Evolutionary conservation across 495 filamentous ascomycete species (phyloP).

Genomic region (Xylaria longipes): DNA sequence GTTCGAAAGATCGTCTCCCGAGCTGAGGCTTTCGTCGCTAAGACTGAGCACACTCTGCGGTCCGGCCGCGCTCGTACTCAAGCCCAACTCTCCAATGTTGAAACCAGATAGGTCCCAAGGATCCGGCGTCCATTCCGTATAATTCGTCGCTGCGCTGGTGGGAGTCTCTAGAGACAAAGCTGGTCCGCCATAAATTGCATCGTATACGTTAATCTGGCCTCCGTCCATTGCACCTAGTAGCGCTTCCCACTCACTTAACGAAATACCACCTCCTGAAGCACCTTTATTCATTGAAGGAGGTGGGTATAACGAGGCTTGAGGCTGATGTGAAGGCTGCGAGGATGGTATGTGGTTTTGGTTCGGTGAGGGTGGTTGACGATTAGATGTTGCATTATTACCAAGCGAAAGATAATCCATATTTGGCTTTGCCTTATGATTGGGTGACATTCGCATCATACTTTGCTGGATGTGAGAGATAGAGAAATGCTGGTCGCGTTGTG

Average conservation of each 20-base stretch:
- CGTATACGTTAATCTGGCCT: constrained; percentile 80
- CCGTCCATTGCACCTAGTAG: constrained; percentile 78
- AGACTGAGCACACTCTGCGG: constrained; percentile 76
- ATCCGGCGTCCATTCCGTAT: constrained; percentile 59
- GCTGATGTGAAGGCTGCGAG: constrained; percentile 35
- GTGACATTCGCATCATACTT: constrained; percentile 49
- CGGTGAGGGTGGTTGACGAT: constrained; percentile 45
- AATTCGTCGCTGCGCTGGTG: constrained; percentile 36
- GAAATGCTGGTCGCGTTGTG: constrained; percentile 52
- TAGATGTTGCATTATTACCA: constrained; percentile 34
- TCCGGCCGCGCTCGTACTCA: constrained; percentile 46
- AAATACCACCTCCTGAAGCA: constrained; percentile 48
- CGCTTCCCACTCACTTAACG: constrained; percentile 78
- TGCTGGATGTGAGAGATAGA: constrained; percentile 48
- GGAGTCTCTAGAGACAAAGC: constrained; percentile 53
- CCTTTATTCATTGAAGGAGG: constrained; percentile 43
- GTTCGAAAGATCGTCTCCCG: constrained; percentile 52
- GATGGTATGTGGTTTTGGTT: constrained; percentile 44
- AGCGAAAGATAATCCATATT: constrained; percentile 52
- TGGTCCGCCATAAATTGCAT: constrained; percentile 79
- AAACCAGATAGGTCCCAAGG: constrained; percentile 60
- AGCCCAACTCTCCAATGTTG: constrained; percentile 53
- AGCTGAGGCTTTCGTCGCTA: constrained; percentile 76
- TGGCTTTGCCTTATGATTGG: constrained; percentile 37
- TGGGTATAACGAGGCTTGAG: constrained; percentile 35